Conservation (phyloP, 148 eudicot genomes). For the Pharnaceum exiguum region DNA sequence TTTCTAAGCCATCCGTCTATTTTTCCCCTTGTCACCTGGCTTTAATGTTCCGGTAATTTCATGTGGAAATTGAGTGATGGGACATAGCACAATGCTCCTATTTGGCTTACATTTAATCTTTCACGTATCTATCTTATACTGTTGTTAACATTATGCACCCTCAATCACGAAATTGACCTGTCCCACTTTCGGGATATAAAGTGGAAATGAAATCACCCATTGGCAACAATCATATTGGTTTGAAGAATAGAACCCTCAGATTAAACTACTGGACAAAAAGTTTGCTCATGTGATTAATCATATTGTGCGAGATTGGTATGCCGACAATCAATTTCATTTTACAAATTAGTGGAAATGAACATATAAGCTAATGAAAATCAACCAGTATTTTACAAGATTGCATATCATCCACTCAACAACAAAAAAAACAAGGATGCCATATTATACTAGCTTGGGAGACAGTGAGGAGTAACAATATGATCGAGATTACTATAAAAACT, state of each 20-base stretch:
- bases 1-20: background rate
- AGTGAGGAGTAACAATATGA: no score
- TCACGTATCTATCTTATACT: slow-evolving; percentile 10
- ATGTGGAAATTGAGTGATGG: slow-evolving; percentile 10
- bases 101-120: slow-evolving; percentile 1
- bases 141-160: background rate
- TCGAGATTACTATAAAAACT: no score
- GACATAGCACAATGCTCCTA: background rate
- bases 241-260: background rate
- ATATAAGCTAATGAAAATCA: no score
- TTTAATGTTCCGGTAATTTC: slow-evolving; percentile 9
- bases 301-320: no score
- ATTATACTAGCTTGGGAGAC: no score
- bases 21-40: slow-evolving; percentile 10
- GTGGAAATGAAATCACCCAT: background rate
- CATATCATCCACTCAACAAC: no score
- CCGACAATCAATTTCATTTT: no score
- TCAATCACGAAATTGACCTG: slow-evolving; percentile 11
- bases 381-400: no score
- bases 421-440: no score
- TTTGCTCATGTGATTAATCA: no score
- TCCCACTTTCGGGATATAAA: slow-evolving; percentile 15
- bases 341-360: no score
- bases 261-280: no score
- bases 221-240: background rate